Conservation (phyloP, 2,329 filamentous ascomycete genomes). For the Trichophaea hybrida region DNA sequence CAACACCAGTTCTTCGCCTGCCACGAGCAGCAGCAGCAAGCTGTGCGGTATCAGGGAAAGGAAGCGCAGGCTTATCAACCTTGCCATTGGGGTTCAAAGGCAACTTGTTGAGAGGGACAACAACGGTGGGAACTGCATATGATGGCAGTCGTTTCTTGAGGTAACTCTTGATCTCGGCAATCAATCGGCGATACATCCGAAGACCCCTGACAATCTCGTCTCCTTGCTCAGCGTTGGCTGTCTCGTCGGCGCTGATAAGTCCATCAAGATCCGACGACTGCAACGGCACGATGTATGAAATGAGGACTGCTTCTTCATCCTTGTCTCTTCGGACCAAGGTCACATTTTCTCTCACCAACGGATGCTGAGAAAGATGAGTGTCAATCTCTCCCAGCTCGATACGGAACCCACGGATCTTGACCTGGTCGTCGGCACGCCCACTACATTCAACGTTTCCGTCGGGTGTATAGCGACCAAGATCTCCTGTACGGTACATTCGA, state of each 20-base stretch:
- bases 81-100: constrained; percentile 80
- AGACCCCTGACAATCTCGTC: constrained; percentile 42
- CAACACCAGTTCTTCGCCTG: constrained; percentile 29
- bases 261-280: constrained; percentile 23
- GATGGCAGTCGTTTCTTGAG: constrained; percentile 56
- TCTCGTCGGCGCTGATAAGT: constrained; percentile 31
- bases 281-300: constrained; percentile 73
- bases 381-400: constrained; percentile 94
- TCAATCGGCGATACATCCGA: constrained; percentile 46
- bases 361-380: constrained; percentile 58
- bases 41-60: constrained; percentile 63
- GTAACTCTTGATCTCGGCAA: constrained; percentile 48
- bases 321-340: constrained; percentile 73
- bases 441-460: constrained; percentile 62
- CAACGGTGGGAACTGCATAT: constrained; percentile 61
- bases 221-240: constrained; percentile 40
- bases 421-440: constrained; percentile 71
- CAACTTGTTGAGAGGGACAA: constrained; percentile 57
- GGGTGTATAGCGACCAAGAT: constrained; percentile 61
- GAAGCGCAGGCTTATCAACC: constrained; percentile 62
- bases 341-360: constrained; percentile 66
- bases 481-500: constrained; percentile 73
- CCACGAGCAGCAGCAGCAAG: constrained; percentile 43
- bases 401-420: constrained; percentile 91
- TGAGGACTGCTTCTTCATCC: constrained; percentile 70